phyloP scores from a whole-genome alignment of 1,284 basidiomycete genomes.

The Moniliophthora roreri region DNA sequence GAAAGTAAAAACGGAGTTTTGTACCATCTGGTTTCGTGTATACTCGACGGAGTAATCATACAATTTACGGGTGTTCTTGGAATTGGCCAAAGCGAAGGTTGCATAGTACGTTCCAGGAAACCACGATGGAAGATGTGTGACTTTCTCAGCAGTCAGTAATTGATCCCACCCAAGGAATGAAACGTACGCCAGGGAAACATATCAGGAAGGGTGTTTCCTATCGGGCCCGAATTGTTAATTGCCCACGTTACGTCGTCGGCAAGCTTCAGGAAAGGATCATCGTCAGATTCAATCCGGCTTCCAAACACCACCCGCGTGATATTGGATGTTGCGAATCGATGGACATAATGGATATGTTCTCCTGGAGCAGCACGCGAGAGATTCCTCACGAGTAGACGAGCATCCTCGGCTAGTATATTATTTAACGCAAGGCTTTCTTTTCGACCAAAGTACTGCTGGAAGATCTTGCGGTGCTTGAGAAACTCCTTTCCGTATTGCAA shows the following conservation, averaged over 20 bases:
- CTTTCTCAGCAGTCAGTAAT: no score
- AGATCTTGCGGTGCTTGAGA: constrained; percentile 19
- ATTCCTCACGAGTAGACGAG: constrained; percentile 17
- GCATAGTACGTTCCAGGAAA: no score
- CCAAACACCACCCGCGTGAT: constrained; percentile 23
- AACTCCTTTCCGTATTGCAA: constrained; percentile 20
- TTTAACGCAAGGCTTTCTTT: constrained; percentile 16
- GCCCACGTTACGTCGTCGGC: constrained; percentile 10
- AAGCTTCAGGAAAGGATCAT: constrained; percentile 21
- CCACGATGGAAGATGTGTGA: no score
- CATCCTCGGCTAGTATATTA: constrained; percentile 16
- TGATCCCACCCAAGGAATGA: no score
- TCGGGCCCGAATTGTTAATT: constrained; percentile 16
- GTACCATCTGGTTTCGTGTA: no score
- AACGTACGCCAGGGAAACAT: constrained; percentile 21
- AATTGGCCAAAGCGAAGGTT: no score
- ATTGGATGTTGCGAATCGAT: constrained; percentile 19
- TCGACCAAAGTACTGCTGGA: constrained; percentile 17
- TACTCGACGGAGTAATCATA: no score
- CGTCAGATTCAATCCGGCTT: constrained; percentile 19
- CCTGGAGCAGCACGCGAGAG: constrained; percentile 1
- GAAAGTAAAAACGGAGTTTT: no score
- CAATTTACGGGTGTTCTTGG: no score
- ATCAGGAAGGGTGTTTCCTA: constrained; percentile 21
- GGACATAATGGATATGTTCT: not conserved